These are phyloP conservation scores for Picea abies DNA, from an alignment of 83 land plant species.

Conservation along the genomic window DNA sequence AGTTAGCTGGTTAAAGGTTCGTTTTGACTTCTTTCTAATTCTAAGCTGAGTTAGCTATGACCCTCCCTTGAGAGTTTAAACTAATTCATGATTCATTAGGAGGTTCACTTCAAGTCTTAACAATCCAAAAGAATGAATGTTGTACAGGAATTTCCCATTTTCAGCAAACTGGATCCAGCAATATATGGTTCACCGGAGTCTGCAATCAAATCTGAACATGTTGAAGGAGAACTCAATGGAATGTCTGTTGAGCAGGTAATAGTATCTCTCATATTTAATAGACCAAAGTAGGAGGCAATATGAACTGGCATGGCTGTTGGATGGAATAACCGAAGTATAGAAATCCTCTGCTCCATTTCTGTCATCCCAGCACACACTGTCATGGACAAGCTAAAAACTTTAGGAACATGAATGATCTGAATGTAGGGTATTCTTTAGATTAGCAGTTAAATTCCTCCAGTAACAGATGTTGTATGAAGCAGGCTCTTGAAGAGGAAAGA, in stretches of 20 bases:
- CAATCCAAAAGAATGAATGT: neutral
- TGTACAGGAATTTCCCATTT: slow-evolving; percentile 77
- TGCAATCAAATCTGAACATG: slow-evolving; percentile 62
- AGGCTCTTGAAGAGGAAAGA: slow-evolving; percentile 70
- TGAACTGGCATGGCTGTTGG: neutral
- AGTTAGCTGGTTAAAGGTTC: slow-evolving; percentile 71
- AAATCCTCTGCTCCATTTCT: neutral
- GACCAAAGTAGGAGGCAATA: neutral
- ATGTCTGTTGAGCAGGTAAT: slow-evolving; percentile 70
- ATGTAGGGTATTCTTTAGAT: neutral
- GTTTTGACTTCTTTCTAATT: slow-evolving; percentile 14
- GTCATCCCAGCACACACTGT: neutral
- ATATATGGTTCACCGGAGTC: slow-evolving; percentile 79
- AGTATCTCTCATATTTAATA: too few species aligned
- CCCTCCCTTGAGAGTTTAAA: neutral
- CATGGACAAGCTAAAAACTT: too few species aligned
- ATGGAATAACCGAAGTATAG: neutral
- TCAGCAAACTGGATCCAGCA: slow-evolving; percentile 73
- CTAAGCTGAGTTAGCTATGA: neutral
- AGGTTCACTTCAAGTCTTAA: neutral
- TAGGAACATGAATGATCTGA: slow-evolving; percentile 5
- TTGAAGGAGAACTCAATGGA: slow-evolving; percentile 59
- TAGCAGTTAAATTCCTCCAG: neutral
- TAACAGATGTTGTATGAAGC: slow-evolving; percentile 11
- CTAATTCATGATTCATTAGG: neutral